A percentile compares a stretch with the other conserved stretches of the same genome.
Conservation (phyloP, 2,329 filamentous ascomycete genomes). For the Phialemoniopsis sp. region DNA sequence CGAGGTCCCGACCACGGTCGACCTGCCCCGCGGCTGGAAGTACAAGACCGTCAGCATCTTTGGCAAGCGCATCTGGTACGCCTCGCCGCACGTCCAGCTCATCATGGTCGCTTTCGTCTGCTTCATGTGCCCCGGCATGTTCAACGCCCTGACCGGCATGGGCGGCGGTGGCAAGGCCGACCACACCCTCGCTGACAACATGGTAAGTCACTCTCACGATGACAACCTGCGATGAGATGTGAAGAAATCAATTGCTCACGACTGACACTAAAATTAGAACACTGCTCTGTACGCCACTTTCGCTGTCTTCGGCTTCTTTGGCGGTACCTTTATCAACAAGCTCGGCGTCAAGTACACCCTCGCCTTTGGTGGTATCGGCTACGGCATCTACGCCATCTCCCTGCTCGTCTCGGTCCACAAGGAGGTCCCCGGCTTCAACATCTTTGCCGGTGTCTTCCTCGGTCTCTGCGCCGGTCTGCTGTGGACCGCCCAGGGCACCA, state of each 20-base stretch:
- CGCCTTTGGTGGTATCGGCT: slow-evolving; percentile 70
- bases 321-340: slow-evolving; percentile 74
- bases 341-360: slow-evolving; percentile 67
- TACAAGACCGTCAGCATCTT: slow-evolving; percentile 59
- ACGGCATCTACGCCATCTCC: slow-evolving; percentile 68
- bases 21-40: slow-evolving; percentile 56
- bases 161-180: slow-evolving; percentile 18
- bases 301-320: slow-evolving; percentile 62
- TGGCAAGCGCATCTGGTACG: slow-evolving; percentile 59
- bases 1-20: background rate
- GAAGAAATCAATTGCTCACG: no score
- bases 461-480: slow-evolving; percentile 76
- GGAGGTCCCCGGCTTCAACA: slow-evolving; percentile 63
- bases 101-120: slow-evolving; percentile 67
- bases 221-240: no score
- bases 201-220: slow-evolving; percentile 14
- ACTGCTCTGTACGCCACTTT: slow-evolving; percentile 46
- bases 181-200: slow-evolving; percentile 11
- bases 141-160: slow-evolving; percentile 18
- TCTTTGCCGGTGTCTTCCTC: slow-evolving; percentile 72
- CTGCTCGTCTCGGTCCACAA: slow-evolving; percentile 71
- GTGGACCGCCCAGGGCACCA: slow-evolving; percentile 79
- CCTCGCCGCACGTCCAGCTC: slow-evolving; percentile 69
- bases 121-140: slow-evolving; percentile 30
- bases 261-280: no score